These are phyloP conservation scores for Calocera viscosa DNA, from an alignment of 768 basidiomycete genomes.

Conservation along the genomic window DNA sequence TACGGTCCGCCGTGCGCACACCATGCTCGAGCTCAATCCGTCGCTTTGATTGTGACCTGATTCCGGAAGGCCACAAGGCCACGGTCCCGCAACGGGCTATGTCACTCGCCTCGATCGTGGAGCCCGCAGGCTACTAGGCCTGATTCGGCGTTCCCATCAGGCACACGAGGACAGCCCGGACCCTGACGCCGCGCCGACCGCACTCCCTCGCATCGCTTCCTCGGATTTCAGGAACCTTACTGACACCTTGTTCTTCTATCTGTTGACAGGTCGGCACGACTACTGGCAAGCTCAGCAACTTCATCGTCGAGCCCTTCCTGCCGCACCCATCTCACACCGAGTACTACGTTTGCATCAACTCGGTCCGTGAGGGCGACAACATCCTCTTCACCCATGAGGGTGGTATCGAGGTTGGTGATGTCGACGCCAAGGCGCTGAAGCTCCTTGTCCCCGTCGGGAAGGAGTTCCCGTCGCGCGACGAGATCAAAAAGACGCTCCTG, in stretches of 20 bases:
- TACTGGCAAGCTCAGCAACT: conserved; percentile 90
- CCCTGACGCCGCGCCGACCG: background rate
- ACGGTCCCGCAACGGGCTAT: background rate
- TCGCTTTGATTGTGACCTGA: background rate
- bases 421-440: conserved; percentile 90
- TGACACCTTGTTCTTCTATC: background rate
- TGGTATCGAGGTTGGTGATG: conserved; percentile 97
- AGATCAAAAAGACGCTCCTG: conserved; percentile 63
- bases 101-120: background rate
- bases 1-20: background rate
- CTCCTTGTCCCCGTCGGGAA: conserved; percentile 67
- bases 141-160: conserved; percentile 7
- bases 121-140: background rate
- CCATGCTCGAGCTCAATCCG: background rate
- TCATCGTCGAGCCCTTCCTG: conserved; percentile 98
- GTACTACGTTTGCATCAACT: conserved; percentile 97
- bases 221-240: background rate
- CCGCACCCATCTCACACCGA: conserved; percentile 89
- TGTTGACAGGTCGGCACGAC: conserved; percentile 68
- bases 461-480: conserved; percentile 70
- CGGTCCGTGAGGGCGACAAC: conserved; percentile 81
- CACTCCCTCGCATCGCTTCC: background rate
- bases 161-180: background rate
- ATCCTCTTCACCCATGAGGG: conserved; percentile 99
- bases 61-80: background rate